Evolutionary conservation across 345 rosid genomes (phyloP).

Genomic region (Eucalyptus regnans): DNA sequence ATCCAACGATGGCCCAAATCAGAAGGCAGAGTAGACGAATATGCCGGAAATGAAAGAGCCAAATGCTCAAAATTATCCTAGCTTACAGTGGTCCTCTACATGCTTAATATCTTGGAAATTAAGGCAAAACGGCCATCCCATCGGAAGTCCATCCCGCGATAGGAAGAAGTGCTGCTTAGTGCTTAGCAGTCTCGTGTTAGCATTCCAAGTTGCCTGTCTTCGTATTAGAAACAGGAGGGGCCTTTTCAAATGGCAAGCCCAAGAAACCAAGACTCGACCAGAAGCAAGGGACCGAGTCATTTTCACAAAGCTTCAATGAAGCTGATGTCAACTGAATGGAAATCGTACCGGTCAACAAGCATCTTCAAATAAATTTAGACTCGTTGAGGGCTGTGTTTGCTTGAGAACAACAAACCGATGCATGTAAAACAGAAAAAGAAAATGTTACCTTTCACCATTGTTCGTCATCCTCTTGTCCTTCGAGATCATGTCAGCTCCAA

Average conservation of each 20-base stretch:
- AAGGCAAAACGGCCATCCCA: neutral
- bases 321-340: neutral
- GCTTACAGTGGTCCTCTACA: neutral
- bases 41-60: neutral
- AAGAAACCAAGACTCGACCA: neutral
- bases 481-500: neutral
- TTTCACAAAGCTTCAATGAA: neutral
- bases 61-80: too few relatives aligned
- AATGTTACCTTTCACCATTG: neutral
- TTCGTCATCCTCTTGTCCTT: neutral
- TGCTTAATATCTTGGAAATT: too few relatives aligned
- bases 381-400: neutral
- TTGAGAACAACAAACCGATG: neutral
- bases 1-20: neutral
- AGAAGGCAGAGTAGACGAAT: neutral
- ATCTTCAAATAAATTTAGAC: neutral
- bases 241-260: neutral
- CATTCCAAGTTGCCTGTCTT: neutral
- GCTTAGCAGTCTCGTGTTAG: neutral
- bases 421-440: neutral
- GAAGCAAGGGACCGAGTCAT: neutral
- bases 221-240: neutral
- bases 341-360: neutral
- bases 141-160: neutral
- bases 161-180: neutral